Base-by-base conservation (phyloP, 2,329 filamentous ascomycete genomes). In the Fusarium compactum region DNA sequence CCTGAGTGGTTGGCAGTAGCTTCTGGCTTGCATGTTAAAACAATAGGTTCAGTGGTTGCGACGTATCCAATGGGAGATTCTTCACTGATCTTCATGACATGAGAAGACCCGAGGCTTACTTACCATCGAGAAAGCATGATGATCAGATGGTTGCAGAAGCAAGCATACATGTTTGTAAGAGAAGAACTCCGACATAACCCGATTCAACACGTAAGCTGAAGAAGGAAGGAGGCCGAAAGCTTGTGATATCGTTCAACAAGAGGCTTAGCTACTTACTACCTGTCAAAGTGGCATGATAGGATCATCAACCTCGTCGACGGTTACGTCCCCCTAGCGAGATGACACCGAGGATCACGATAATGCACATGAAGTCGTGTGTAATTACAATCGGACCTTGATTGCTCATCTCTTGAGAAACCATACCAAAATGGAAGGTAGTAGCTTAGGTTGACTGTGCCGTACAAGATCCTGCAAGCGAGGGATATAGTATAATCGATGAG, bases 391-490 rank as follows among this genome's bases (percentile, higher is more conserved):
- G 18, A 12, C 10, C 5, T 10, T 25, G 2, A 4, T 25, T n/a
- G 11, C 20, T 34, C 8, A 14, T 25, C 22, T 14, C 10, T 10
- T 34, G 15, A n/a, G 3, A 2, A 24, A 25, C 22, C 11, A n/a
- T 11, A 8, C 18, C n/a, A 29, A 52, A 20, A 18, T 2, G 24
- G 14, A 5, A 20, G 8, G 50, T 38, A n/a, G 20, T 34, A 52
- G n/a, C n/a, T 52, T 27, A 16, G n/a, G 5, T 16, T 41, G 18
- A 4, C 14, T 41, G 11, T 52, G 32, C 18, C 25, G 25, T 52
- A 52, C 32, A 52, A 41, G 50, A 52, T 52, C 10, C 34, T 41
- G 32, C 50, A 52, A 25, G 24, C 25, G 30, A 51, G 30, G 32
- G 24, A 12, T 52, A 4, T n/a, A n/a, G 7, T 11, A 11, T 20